Conservation (phyloP, 805 yeast species). For the Lachancea meyersii region DNA sequence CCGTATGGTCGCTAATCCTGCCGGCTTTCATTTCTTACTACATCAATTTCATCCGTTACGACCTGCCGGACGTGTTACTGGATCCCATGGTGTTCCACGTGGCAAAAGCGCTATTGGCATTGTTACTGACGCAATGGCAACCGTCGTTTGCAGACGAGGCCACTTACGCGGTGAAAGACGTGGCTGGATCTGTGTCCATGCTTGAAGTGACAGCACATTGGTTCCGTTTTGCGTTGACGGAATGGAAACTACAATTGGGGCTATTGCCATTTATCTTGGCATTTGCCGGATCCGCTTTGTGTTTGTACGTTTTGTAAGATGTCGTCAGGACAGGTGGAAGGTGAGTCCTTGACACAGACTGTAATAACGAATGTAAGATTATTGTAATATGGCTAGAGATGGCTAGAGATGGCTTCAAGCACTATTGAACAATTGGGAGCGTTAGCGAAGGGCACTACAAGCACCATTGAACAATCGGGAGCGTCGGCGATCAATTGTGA, state of each 20-base stretch:
- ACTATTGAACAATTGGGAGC: too few relatives aligned
- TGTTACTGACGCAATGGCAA: slow-evolving; percentile 14
- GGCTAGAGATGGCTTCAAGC: too few relatives aligned
- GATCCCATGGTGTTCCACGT: slow-evolving; percentile 31
- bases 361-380: too few relatives aligned
- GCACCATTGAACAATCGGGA: too few relatives aligned
- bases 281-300: slow-evolving; percentile 17
- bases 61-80: slow-evolving; percentile 19
- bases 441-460: too few relatives aligned
- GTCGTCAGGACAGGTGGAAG: too few relatives aligned
- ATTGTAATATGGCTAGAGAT: too few relatives aligned
- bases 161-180: slow-evolving; percentile 10
- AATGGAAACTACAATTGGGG: slow-evolving; percentile 17
- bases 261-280: slow-evolving; percentile 22
- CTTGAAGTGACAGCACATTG: slow-evolving; percentile 9
- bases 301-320: slow-evolving; percentile 21
- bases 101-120: slow-evolving; percentile 19
- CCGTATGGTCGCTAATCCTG: slow-evolving; percentile 11
- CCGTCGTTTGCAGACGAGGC: slow-evolving; percentile 11
- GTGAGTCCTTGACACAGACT: too few relatives aligned
- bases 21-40: slow-evolving; percentile 26
- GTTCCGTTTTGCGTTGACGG: slow-evolving; percentile 11
- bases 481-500: too few relatives aligned
- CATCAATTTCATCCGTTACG: slow-evolving; percentile 30
- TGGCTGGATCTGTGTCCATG: slow-evolving; percentile 5